A percentile compares a stretch with the other conserved stretches of the same genome.
These are phyloP conservation scores for Epichloe elymi DNA, from an alignment of 2,329 filamentous ascomycete genomes.

Conservation along the genomic window DNA sequence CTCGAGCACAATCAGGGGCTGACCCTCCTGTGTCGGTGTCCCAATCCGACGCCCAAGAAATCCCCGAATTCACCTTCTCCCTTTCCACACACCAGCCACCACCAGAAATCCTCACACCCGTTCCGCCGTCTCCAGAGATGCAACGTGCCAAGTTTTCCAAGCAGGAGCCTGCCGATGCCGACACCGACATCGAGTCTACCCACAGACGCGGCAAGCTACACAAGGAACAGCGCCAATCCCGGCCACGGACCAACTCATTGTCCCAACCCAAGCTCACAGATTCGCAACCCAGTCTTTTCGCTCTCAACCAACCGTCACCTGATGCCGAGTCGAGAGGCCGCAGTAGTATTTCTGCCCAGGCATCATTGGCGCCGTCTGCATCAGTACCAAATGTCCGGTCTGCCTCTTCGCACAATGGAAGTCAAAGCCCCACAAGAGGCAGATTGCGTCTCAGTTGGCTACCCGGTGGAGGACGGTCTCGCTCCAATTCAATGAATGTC, in stretches of 20 bases:
- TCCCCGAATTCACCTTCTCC: constrained; percentile 11
- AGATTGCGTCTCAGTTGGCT: constrained; percentile 41
- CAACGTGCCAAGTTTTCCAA: constrained; percentile 12
- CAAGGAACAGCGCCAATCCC: constrained; percentile 14
- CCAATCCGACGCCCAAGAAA: constrained; percentile 8
- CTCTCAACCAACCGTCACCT: constrained; percentile 18
- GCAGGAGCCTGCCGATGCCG: constrained; percentile 7
- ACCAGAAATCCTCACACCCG: constrained; percentile 17
- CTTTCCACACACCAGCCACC: constrained; percentile 10
- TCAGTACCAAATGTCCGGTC: constrained; percentile 14
- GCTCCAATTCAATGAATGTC: constrained; percentile 33
- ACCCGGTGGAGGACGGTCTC: constrained; percentile 33
- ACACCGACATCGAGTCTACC: constrained; percentile 6
- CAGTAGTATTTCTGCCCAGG: constrained; percentile 36
- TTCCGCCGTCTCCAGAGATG: constrained; percentile 17
- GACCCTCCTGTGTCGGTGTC: constrained; percentile 1
- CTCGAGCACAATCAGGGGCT: not conserved
- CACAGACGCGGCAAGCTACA: constrained; percentile 17
- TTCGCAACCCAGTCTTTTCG: constrained; percentile 12
- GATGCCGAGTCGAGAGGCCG: constrained; percentile 25
- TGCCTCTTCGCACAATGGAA: constrained; percentile 17
- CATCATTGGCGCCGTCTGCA: constrained; percentile 9
- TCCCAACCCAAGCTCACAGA: constrained; percentile 14
- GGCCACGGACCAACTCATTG: constrained; percentile 21
- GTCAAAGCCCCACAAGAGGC: constrained; percentile 32